These are phyloP conservation scores for Kluyveromyces siamensis DNA, from an alignment of 805 yeast genomes.

Conservation along the genomic window DNA sequence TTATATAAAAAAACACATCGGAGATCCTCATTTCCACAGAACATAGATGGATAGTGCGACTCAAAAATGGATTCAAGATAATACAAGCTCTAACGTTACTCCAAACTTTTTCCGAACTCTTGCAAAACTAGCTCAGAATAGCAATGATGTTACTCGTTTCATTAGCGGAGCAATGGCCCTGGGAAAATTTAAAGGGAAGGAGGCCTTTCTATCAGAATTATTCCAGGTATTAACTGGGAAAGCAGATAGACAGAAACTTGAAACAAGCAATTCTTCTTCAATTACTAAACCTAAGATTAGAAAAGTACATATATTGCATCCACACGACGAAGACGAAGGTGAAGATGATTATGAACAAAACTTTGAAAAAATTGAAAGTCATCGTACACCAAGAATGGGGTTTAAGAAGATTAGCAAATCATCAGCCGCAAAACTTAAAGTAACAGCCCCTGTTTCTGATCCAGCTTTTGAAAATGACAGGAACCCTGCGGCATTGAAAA, in stretches of 20 bases:
- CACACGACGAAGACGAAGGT: background rate
- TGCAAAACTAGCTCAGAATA: conserved; percentile 11
- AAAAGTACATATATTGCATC: background rate
- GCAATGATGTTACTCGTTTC: conserved; percentile 11
- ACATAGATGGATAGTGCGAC: conserved; percentile 7
- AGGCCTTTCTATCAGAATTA: conserved; percentile 5
- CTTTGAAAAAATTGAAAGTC: too few species aligned
- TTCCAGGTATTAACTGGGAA: background rate
- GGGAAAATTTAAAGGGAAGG: conserved; percentile 18
- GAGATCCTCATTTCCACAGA: too few species aligned
- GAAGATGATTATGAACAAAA: background rate
- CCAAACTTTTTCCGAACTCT: conserved; percentile 14
- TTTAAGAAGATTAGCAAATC: conserved; percentile 18
- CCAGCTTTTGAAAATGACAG: background rate
- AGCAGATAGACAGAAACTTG: background rate
- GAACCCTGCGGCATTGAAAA: background rate
- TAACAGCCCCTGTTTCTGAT: background rate
- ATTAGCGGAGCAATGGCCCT: conserved; percentile 17
- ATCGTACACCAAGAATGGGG: background rate
- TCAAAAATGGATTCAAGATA: conserved; percentile 11
- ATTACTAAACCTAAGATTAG: background rate
- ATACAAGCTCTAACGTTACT: conserved; percentile 16
- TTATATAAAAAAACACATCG: too few species aligned
- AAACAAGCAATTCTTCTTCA: background rate
- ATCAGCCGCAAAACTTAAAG: conserved; percentile 15